Evolutionary conservation across 495 filamentous ascomycete genomes (phyloP), one percentile per base, ranked within the genome.

Genomic region (Annulohypoxylon maeteangense): DNA sequence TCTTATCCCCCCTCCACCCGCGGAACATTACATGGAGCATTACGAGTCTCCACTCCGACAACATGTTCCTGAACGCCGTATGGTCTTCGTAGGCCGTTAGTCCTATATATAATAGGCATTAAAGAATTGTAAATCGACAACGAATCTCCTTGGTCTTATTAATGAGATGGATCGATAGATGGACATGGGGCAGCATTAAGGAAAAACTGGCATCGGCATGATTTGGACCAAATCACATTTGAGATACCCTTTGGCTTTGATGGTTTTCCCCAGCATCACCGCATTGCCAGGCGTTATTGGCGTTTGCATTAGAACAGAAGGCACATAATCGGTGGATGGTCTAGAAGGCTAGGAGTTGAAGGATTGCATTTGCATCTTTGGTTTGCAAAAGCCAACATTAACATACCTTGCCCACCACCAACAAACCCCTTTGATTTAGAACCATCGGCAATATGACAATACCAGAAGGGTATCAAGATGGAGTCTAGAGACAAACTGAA

Each of bases 201-300:
- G 51, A 32, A 32, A 50, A n/a, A 14, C n/a, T n/a, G 66, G 42
- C 27, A 42, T 51, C 22, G 60, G 47, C 56, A 47, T 45, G 56
- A 23, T 54, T 68, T 54, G 29, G 22, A 31, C 34, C 55, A 11
- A 51, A 36, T 32, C 20, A 48, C 69, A 67, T 67, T 60, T 64
- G 10, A 68, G 65, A 73, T 73, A 73, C 70, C 70, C 70, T 45
- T 42, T 36, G 23, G 57, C 67, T 61, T 67, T 45, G 7, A 29
- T 25, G 8, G 12, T 68, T 65, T 32, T 57, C 67, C 50, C 40
- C 1, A 59, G 12, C 40, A 68, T 65, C 7, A 44, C 48, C 56
- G 65, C 70, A 73, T 73, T 14, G 48, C 60, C 44, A 57, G 70
- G 70, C 60, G 70, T 73, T 66, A 56, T 53, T 57, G 61, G 65